Base-by-base conservation (phyloP, 2,329 filamentous ascomycete genomes). In the Neurospora crassa region DNA sequence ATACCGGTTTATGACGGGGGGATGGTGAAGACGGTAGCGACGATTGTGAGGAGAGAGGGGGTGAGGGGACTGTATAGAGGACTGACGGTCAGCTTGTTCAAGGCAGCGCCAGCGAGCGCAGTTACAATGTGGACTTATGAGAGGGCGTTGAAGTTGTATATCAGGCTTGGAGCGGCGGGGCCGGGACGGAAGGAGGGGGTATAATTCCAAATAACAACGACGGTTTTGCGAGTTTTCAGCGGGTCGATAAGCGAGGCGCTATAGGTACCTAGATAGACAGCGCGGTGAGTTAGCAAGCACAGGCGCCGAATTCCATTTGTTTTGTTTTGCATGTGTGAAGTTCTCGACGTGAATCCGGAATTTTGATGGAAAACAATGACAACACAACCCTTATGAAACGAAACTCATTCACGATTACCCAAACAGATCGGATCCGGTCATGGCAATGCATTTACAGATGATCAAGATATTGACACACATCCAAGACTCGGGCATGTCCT, bases 101-200 rank as follows among this genome's bases (percentile, higher is more conserved):
- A 99, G 84, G 93, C 95, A 41, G 96, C 95, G 29, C 96, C 96
- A n/a, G 90, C 92, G 40, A 96, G 92, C 79, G 93, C 94, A 7
- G 89, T 97, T 41, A 97, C 94, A 0, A 92, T 97, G 85, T 97
- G 94, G 93, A 96, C 93, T 1, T 97, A 97, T 81, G 94, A 97
- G 83, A 85, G 90, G 77, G 87, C 87, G 20, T 83, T 97, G 82
- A 86, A 84, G 69, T 75, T 88, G 29, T 82, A 95, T 72, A 82
- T 85, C 41, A 76, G 76, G 20, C 72, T 81, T 63, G 80, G 82
- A 2, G 73, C 2, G 20, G 24, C 8, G 11, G 6, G 12, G 1
- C 6, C 24, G 2, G 24, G 14, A 79, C 67, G 69, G 67, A n/a
- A 71, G 74, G 42, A 69, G 73, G 71, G 70, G 71, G 45, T 10